phyloP scores from a whole-genome alignment of 2,329 filamentous ascomycete genomes.

The Pseudogymnoascus sp. region DNA sequence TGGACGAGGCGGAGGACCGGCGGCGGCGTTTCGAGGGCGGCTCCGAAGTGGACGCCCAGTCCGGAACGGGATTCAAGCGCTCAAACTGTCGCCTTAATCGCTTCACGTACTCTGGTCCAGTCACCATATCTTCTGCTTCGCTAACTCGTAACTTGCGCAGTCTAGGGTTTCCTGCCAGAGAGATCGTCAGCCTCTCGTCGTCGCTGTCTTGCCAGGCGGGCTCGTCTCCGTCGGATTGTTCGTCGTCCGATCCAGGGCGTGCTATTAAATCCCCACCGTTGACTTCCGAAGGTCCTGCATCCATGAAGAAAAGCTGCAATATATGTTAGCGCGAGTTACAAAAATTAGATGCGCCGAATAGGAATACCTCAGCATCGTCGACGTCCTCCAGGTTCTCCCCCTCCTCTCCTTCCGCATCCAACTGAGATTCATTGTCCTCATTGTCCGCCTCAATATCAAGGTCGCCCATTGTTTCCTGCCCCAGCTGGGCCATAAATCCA shows the following conservation, averaged over 20 bases:
- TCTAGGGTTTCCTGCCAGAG: conserved; percentile 65
- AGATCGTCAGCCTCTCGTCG: conserved; percentile 79
- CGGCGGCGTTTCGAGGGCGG: conserved; percentile 44
- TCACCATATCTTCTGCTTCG: conserved; percentile 79
- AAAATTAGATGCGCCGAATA: conserved; percentile 11
- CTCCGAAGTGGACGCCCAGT: conserved; percentile 49
- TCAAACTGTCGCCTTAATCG: conserved; percentile 72
- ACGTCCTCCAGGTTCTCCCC: conserved; percentile 53
- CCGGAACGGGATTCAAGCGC: conserved; percentile 50
- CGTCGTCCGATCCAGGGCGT: conserved; percentile 23
- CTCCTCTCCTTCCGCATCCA: conserved; percentile 27
- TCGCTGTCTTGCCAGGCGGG: conserved; percentile 92
- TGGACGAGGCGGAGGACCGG: conserved; percentile 42
- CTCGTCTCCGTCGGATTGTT: conserved; percentile 38
- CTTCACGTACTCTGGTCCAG: conserved; percentile 74
- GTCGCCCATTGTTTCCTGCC: conserved; percentile 40
- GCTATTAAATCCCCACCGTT: conserved; percentile 20
- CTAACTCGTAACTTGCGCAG: conserved; percentile 75
- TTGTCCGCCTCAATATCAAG: conserved; percentile 19
- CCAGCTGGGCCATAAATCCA: conserved; percentile 72
- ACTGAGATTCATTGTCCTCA: conserved; percentile 14
- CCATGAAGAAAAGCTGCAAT: conserved; percentile 31
- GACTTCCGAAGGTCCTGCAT: conserved; percentile 24
- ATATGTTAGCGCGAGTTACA: conserved; percentile 2
- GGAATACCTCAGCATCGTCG: conserved; percentile 58